phyloP scores from a whole-genome alignment of 2,329 filamentous ascomycete species.

The Pestalotiopsis sp. region DNA sequence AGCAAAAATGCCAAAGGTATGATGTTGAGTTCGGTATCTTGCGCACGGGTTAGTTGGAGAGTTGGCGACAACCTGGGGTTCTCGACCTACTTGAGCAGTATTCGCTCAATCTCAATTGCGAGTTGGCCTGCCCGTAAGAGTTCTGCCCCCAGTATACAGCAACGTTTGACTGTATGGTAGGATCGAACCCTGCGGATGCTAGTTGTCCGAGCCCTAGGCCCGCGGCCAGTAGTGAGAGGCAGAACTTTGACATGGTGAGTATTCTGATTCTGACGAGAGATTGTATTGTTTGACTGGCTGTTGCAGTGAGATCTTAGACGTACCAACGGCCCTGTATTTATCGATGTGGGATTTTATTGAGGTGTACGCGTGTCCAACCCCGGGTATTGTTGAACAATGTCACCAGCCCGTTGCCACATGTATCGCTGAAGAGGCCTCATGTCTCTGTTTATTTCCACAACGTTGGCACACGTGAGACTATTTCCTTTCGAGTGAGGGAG shows the following conservation, averaged over 20 bases:
- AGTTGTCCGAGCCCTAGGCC: not conserved
- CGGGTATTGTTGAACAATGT: not conserved
- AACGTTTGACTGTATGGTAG: slow-evolving; percentile 51
- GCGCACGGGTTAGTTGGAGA: slow-evolving; percentile 16
- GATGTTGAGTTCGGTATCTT: slow-evolving; percentile 51
- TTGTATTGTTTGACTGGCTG: not conserved
- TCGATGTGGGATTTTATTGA: not conserved
- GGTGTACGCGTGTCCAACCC: not conserved
- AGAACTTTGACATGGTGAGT: not conserved
- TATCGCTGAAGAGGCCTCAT: not conserved
- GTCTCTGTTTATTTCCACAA: not conserved
- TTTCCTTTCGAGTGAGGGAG: not conserved
- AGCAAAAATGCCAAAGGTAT: slow-evolving; percentile 66
- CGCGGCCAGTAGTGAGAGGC: not conserved
- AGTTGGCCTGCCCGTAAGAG: slow-evolving; percentile 48
- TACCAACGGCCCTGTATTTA: not conserved
- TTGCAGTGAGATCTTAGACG: not conserved
- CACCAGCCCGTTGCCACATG: not conserved
- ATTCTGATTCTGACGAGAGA: not conserved
- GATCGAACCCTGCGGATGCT: slow-evolving; percentile 40
- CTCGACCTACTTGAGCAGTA: slow-evolving; percentile 58
- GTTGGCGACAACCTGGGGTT: not conserved
- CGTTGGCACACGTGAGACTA: not conserved
- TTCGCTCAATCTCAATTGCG: slow-evolving; percentile 54
- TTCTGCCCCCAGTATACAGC: slow-evolving; percentile 72